Evolutionary conservation across 1,284 basidiomycete genomes (phyloP).

Genomic region (Marasmius tenuissimus): DNA sequence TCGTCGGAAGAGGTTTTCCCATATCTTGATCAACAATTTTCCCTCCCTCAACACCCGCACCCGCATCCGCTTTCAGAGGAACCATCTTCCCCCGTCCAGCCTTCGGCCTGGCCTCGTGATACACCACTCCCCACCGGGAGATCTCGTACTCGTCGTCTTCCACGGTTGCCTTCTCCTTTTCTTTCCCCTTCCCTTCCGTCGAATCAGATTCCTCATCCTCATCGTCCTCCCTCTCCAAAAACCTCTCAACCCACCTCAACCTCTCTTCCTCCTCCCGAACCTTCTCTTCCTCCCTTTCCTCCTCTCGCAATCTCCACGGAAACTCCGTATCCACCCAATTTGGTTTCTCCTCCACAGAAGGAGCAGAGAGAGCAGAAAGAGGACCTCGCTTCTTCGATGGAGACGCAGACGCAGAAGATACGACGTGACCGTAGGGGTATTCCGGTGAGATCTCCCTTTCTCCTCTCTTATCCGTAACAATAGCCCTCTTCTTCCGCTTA

Average conservation of each 20-base stretch:
- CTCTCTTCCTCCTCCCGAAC: conserved; percentile 58
- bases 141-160: background rate
- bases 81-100: conserved; percentile 62
- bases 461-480: conserved; percentile 19
- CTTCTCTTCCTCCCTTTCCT: conserved; percentile 50
- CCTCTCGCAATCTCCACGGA: conserved; percentile 65
- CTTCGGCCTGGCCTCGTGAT: conserved; percentile 30
- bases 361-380: conserved; percentile 17
- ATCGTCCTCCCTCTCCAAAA: conserved; percentile 33
- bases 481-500: conserved; percentile 37
- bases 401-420: background rate
- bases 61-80: conserved; percentile 44
- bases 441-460: conserved; percentile 18
- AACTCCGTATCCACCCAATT: conserved; percentile 78
- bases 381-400: background rate
- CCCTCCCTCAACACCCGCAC: conserved; percentile 13
- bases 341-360: conserved; percentile 40
- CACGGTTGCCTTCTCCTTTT: background rate
- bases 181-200: background rate
- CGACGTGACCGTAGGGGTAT: background rate
- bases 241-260: conserved; percentile 55
- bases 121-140: conserved; percentile 10
- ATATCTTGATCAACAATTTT: conserved; percentile 1
- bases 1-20: conserved; percentile 1
- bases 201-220: background rate